These are phyloP conservation scores for Coemansia sp. DNA, from an alignment of 192 early-diverging fungal genomes.

Conservation along the genomic window DNA sequence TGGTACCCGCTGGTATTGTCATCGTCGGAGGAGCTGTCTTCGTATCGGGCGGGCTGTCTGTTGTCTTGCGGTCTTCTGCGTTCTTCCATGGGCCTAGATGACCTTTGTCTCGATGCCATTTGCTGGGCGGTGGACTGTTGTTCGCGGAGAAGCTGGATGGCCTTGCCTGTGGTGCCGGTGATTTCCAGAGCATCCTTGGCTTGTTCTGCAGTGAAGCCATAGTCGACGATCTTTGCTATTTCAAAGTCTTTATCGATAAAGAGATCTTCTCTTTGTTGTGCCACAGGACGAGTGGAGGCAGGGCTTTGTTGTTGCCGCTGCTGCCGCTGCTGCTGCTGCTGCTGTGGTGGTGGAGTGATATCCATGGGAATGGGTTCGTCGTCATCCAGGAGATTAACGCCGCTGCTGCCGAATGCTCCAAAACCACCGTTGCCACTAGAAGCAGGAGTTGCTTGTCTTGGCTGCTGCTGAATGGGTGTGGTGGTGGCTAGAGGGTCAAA, in stretches of 20 bases:
- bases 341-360: slow-evolving; percentile 3
- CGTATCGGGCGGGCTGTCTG: not conserved
- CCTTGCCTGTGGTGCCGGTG: slow-evolving; percentile 59
- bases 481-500: slow-evolving; percentile 26
- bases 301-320: not conserved
- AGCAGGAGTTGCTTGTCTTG: too few relatives aligned
- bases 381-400: slow-evolving; percentile 12
- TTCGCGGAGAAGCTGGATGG: slow-evolving; percentile 45
- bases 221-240: slow-evolving; percentile 71
- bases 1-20: slow-evolving; percentile 4
- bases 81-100: too few relatives aligned
- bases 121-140: slow-evolving; percentile 20
- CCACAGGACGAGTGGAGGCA: too few relatives aligned
- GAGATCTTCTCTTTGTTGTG: not conserved
- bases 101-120: not conserved
- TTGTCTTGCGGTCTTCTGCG: too few relatives aligned
- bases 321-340: not conserved
- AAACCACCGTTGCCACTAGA: not conserved
- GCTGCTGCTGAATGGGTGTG: not conserved
- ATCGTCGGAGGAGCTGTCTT: slow-evolving; percentile 17
- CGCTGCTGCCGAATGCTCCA: slow-evolving; percentile 1
- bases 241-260: slow-evolving; percentile 45
- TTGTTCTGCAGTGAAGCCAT: slow-evolving; percentile 71
- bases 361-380: slow-evolving; percentile 42
- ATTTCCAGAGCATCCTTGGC: slow-evolving; percentile 68